These are phyloP conservation scores for Dothidotthia symphoricarpi DNA, from an alignment of 2,329 filamentous ascomycete species.

Conservation along the genomic window DNA sequence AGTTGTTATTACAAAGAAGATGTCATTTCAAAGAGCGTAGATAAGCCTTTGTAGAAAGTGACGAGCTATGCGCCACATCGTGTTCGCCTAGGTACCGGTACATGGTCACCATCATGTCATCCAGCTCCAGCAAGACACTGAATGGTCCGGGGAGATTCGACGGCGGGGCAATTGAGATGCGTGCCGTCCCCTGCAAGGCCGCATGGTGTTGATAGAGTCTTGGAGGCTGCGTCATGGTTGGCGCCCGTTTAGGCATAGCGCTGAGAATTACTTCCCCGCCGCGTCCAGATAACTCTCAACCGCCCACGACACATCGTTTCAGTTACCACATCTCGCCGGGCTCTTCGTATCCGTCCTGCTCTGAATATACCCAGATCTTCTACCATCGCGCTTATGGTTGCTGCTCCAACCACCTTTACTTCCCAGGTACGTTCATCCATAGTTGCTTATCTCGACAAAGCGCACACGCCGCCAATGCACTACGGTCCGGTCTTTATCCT, in stretches of 20 bases:
- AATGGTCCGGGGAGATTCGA: conserved; percentile 6
- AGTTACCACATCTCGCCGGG: conserved; percentile 17
- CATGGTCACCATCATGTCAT: conserved; percentile 1
- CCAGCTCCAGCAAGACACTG: conserved; percentile 3
- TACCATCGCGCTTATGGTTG: conserved; percentile 48
- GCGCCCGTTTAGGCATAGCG: conserved; percentile 4
- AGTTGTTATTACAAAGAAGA: too few relatives aligned
- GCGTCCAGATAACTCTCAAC: conserved; percentile 16
- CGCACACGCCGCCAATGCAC: conserved; percentile 33
- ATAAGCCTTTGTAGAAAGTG: too few relatives aligned
- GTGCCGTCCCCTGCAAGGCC: conserved; percentile 4
- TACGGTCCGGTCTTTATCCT: conserved; percentile 11
- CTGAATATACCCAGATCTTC: conserved; percentile 25
- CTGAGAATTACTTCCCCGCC: conserved; percentile 5
- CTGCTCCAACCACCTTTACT: conserved; percentile 53
- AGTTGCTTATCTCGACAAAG: conserved; percentile 32
- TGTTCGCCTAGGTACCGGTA: too few relatives aligned
- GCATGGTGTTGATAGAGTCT: conserved; percentile 5
- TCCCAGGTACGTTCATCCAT: conserved; percentile 49
- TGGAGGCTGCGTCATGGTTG: conserved; percentile 18
- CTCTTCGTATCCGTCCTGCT: conserved; percentile 23
- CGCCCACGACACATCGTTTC: conserved; percentile 7
- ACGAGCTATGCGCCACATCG: not conserved
- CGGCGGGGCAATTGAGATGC: conserved; percentile 9
- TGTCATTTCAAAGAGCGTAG: too few relatives aligned